These are phyloP conservation scores for Discostella pseudostelligera DNA, from an alignment of 108 stramenopile genomes.

Conservation along the genomic window DNA sequence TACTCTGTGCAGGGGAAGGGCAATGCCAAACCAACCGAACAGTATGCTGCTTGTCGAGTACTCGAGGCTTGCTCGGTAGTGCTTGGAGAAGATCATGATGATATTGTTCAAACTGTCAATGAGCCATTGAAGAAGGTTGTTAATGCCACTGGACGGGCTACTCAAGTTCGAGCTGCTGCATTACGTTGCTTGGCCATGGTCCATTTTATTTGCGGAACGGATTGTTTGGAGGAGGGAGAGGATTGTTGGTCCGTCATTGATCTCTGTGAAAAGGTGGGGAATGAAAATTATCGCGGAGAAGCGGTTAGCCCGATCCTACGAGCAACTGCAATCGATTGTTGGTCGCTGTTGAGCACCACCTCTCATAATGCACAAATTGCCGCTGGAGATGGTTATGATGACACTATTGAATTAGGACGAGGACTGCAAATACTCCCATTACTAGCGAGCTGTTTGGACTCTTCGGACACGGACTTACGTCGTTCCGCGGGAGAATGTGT, in stretches of 20 bases:
- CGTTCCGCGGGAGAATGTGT: slow-evolving; percentile 79
- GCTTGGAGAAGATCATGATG: slow-evolving; percentile 55
- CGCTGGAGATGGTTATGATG: slow-evolving; percentile 51
- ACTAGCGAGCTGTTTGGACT: slow-evolving; percentile 62
- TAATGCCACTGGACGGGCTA: slow-evolving; percentile 57
- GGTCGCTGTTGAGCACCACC: slow-evolving; percentile 75
- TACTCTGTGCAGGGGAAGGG: slow-evolving; percentile 37
- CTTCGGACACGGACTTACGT: slow-evolving; percentile 44
- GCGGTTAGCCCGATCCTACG: slow-evolving; percentile 47
- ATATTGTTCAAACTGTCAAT: slow-evolving; percentile 51
- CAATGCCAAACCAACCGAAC: slow-evolving; percentile 59
- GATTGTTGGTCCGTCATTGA: slow-evolving; percentile 56
- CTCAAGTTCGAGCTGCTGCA: slow-evolving; percentile 68
- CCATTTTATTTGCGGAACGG: slow-evolving; percentile 61
- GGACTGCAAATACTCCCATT: slow-evolving; percentile 62
- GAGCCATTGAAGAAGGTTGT: slow-evolving; percentile 53
- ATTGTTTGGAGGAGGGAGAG: slow-evolving; percentile 37
- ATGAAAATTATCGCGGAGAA: slow-evolving; percentile 59
- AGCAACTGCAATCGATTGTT: slow-evolving; percentile 76
- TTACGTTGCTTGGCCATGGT: slow-evolving; percentile 71
- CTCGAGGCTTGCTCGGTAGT: slow-evolving; percentile 72
- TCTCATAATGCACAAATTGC: slow-evolving; percentile 54
- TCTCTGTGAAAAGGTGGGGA: slow-evolving; percentile 62
- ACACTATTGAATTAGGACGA: slow-evolving; percentile 45
- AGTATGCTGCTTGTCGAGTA: slow-evolving; percentile 84